A percentile compares a stretch with the other conserved stretches of the same genome.
Evolutionary conservation across 163 green algal genomes (phyloP).

Genomic region (Coccomyxa subellipsoidea): DNA sequence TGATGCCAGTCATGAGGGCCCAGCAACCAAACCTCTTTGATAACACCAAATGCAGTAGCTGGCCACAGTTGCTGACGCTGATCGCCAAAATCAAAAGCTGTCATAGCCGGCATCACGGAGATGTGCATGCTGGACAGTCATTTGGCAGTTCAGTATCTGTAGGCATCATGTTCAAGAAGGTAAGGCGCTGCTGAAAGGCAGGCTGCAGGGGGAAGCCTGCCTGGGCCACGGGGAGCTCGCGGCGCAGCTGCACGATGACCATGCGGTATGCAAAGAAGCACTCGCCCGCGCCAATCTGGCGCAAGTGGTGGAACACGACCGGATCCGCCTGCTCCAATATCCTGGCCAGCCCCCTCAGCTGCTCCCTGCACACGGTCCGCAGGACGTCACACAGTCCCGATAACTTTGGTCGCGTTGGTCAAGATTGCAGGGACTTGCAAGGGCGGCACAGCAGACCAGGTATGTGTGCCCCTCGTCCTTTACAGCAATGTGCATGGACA

Average conservation of each 20-base stretch:
- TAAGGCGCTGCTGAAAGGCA: background rate
- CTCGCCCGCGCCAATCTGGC: conserved; percentile 35
- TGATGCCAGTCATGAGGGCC: too few species aligned
- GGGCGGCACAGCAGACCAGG: background rate
- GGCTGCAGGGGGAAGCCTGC: background rate
- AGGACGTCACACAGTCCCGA: background rate
- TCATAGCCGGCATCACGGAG: too few species aligned
- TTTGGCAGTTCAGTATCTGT: background rate
- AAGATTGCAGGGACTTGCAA: too few species aligned
- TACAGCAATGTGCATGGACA: too few species aligned
- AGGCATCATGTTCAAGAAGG: background rate
- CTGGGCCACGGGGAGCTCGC: background rate
- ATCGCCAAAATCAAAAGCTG: too few species aligned
- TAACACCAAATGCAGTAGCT: too few species aligned
- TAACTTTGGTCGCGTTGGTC: too few species aligned
- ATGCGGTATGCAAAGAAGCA: conserved; percentile 92
- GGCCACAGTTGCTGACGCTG: too few species aligned
- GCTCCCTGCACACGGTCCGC: conserved; percentile 13
- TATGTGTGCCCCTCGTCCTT: too few species aligned
- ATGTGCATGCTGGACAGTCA: too few species aligned
- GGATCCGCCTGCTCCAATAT: conserved; percentile 34
- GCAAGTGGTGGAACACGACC: conserved; percentile 33
- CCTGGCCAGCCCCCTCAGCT: conserved; percentile 40
- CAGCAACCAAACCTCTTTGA: too few species aligned
- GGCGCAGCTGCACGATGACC: conserved; percentile 47